Percentiles rank a stretch among this genome's conserved stretches.
These are phyloP conservation scores for Pachyrhizus erosus DNA, from an alignment of 306 rosid species.

Conservation along the genomic window DNA sequence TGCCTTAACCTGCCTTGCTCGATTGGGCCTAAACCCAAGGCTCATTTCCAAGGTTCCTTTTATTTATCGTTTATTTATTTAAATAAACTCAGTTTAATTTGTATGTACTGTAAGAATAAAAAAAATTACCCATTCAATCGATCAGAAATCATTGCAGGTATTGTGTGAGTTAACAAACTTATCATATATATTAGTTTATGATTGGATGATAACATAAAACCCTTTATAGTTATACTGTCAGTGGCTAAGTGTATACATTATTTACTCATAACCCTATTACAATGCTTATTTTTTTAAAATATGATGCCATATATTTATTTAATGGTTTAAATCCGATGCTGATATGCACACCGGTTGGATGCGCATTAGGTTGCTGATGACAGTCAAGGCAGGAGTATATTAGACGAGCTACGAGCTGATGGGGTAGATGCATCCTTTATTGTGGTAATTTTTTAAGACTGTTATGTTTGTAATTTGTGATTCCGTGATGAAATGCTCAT, in stretches of 20 bases:
- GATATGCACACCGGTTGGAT: constrained; percentile 19
- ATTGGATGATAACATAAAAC: neutral
- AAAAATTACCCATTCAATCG: too few species aligned
- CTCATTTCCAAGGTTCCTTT: constrained; percentile 76
- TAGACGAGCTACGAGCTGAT: constrained; percentile 76
- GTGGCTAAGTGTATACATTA: neutral
- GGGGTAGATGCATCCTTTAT: constrained; percentile 85
- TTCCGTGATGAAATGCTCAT: neutral
- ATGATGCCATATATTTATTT: too few species aligned
- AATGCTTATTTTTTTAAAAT: neutral
- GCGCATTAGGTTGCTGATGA: constrained; percentile 77
- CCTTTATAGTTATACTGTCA: neutral
- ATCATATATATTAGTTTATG: neutral
- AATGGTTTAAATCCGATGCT: constrained; percentile 16
- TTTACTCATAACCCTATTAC: neutral
- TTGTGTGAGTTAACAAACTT: neutral
- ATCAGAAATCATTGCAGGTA: neutral
- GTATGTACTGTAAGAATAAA: neutral
- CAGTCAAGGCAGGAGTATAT: constrained; percentile 75
- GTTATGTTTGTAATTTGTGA: constrained; percentile 1
- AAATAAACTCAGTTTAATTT: neutral
- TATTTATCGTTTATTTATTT: neutral
- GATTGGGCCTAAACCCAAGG: constrained; percentile 83
- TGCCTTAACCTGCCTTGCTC: constrained; percentile 83
- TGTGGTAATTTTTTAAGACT: constrained; percentile 55